phyloP scores from a whole-genome alignment of 495 filamentous ascomycete species.

The Massariosphaeria phaeospora region DNA sequence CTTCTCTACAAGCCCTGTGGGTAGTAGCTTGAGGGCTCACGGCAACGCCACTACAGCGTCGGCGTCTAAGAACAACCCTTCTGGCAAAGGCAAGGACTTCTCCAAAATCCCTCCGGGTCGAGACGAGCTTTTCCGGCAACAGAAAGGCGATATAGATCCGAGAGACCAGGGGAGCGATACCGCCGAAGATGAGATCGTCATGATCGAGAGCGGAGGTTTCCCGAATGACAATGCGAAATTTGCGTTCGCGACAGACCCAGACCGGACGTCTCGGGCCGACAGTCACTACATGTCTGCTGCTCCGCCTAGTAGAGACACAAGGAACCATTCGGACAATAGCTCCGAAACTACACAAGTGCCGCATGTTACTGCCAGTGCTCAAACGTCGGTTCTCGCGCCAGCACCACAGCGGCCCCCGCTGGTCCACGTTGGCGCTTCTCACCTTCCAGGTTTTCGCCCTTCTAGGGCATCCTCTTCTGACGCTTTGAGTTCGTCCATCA shows the following conservation, averaged over 20 bases:
- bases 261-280: constrained; percentile 8
- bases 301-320: neutral
- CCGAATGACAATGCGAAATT: constrained; percentile 21
- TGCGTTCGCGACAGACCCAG: constrained; percentile 3
- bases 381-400: constrained; percentile 24
- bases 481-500: constrained; percentile 31
- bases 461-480: constrained; percentile 61
- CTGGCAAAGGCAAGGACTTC: neutral
- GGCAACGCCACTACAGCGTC: neutral
- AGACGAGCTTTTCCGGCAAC: constrained; percentile 18
- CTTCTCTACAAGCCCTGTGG: constrained; percentile 7
- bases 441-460: constrained; percentile 45
- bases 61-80: neutral
- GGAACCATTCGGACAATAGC: constrained; percentile 1
- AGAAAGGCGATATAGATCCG: constrained; percentile 16
- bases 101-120: neutral
- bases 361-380: constrained; percentile 6
- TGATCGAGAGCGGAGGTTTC: constrained; percentile 25
- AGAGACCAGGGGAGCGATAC: constrained; percentile 30
- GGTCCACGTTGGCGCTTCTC: constrained; percentile 48
- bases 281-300: neutral
- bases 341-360: constrained; percentile 12
- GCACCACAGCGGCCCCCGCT: constrained; percentile 34
- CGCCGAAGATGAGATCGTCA: constrained; percentile 32
- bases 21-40: neutral